A percentile compares a stretch with the other conserved stretches of the same genome.
Conservation (phyloP, 2,329 filamentous ascomycete genomes). For the Sclerotinia glacialis region DNA sequence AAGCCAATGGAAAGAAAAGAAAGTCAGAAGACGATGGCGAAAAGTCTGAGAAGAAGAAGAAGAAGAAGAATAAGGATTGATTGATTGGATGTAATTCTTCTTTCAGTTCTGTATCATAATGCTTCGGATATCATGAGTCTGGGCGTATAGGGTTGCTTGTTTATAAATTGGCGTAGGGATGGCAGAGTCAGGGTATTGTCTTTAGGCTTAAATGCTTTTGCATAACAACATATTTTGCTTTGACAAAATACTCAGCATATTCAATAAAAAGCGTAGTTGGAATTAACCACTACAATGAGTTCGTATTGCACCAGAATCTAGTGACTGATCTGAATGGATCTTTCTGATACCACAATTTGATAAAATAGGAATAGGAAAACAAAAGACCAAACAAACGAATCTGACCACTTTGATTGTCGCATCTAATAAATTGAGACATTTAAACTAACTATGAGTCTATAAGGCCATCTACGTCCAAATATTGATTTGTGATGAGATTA, state of each 20-base stretch:
- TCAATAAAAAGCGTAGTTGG: slow-evolving; percentile 17
- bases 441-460: too few relatives aligned
- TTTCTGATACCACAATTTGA: too few relatives aligned
- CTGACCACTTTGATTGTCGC: too few relatives aligned
- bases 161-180: slow-evolving; percentile 22
- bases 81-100: slow-evolving; percentile 18
- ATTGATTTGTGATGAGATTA: background rate
- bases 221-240: slow-evolving; percentile 21
- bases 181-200: slow-evolving; percentile 22
- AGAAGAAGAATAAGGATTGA: slow-evolving; percentile 48
- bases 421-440: too few relatives aligned
- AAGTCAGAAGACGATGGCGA: slow-evolving; percentile 60
- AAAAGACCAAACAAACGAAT: too few relatives aligned
- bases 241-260: slow-evolving; percentile 9
- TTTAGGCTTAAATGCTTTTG: slow-evolving; percentile 23
- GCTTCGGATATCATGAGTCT: slow-evolving; percentile 23
- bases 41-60: slow-evolving; percentile 57
- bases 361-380: too few relatives aligned
- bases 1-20: slow-evolving; percentile 61
- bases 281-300: background rate
- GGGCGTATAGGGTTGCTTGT: slow-evolving; percentile 24
- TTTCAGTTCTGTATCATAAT: slow-evolving; percentile 28
- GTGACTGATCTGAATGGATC: too few relatives aligned
- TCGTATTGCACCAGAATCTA: background rate
- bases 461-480: background rate